phyloP scores from a whole-genome alignment of 2,329 filamentous ascomycete species.

The Ophiobolus disseminans region DNA sequence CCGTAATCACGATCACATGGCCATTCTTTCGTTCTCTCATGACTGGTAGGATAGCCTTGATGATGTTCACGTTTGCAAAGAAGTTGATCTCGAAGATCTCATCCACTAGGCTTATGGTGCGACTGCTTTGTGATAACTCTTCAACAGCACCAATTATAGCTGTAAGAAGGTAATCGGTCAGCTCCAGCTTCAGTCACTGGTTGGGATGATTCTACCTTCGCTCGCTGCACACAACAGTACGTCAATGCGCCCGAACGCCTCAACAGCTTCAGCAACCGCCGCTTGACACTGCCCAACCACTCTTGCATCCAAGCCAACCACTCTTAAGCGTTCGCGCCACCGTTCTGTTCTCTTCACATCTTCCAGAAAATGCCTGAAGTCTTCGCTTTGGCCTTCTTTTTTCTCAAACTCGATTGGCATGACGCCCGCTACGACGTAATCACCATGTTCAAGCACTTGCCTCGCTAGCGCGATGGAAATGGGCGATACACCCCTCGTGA shows the following conservation, averaged over 20 bases:
- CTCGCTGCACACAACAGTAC: constrained; percentile 89
- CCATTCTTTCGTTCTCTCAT: constrained; percentile 82
- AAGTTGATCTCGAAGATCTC: constrained; percentile 96
- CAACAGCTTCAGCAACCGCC: constrained; percentile 84
- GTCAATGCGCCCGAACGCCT: constrained; percentile 85
- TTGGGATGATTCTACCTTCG: constrained; percentile 65
- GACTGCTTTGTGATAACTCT: constrained; percentile 76
- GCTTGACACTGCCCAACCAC: constrained; percentile 77
- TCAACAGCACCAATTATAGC: constrained; percentile 90
- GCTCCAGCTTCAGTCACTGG: background rate
- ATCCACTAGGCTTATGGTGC: constrained; percentile 78
- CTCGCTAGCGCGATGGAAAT: constrained; percentile 82
- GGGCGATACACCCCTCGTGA: constrained; percentile 86
- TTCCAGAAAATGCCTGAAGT: constrained; percentile 80
- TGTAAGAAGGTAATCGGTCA: too few relatives aligned
- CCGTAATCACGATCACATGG: constrained; percentile 88
- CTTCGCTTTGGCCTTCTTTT: constrained; percentile 72
- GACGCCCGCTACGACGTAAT: constrained; percentile 86
- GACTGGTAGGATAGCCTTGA: constrained; percentile 83
- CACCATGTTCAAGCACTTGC: constrained; percentile 85
- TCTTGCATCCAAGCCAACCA: constrained; percentile 65
- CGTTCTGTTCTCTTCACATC: constrained; percentile 72
- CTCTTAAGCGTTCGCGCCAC: constrained; percentile 78
- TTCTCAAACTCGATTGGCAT: constrained; percentile 77
- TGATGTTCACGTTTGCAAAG: constrained; percentile 95